Conservation (phyloP, 768 basidiomycete genomes). For the Melanogaster broomeanus region DNA sequence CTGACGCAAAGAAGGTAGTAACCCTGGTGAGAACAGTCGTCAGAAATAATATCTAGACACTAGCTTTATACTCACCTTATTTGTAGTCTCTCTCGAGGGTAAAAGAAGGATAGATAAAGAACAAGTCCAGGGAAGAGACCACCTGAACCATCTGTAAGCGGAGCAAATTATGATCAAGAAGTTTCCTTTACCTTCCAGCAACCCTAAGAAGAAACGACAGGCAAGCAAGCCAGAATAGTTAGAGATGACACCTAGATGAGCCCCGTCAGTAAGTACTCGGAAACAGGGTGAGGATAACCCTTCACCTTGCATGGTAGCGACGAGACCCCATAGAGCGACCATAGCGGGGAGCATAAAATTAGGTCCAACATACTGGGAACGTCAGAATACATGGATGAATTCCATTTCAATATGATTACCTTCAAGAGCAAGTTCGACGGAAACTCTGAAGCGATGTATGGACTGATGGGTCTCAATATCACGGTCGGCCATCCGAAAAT, state of each 20-base stretch:
- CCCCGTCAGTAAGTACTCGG: neutral
- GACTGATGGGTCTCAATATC: conserved; percentile 26
- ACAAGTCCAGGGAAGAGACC: conserved; percentile 61
- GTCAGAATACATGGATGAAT: neutral
- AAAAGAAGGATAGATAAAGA: conserved; percentile 55
- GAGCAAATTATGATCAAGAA: neutral
- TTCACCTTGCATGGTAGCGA: conserved; percentile 59
- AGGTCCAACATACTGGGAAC: conserved; percentile 44
- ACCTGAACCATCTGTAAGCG: conserved; percentile 33
- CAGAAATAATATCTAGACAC: conserved; percentile 4
- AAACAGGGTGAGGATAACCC: neutral
- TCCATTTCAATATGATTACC: conserved; percentile 16
- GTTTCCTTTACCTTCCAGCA: conserved; percentile 52
- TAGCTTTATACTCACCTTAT: conserved; percentile 10
- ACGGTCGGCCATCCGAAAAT: too few relatives aligned
- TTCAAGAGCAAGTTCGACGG: conserved; percentile 64
- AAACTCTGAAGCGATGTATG: conserved; percentile 59
- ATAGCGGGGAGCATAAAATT: conserved; percentile 63
- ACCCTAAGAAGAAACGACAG: conserved; percentile 51
- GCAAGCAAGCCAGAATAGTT: conserved; percentile 54
- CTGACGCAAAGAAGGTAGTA: conserved; percentile 40
- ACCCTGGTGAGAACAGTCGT: conserved; percentile 27
- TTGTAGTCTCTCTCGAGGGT: conserved; percentile 33
- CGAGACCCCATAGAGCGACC: conserved; percentile 69
- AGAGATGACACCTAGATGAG: conserved; percentile 42